phyloP scores from a whole-genome alignment of 2,329 filamentous ascomycete species.

The Arthrobotrys sinensis region DNA sequence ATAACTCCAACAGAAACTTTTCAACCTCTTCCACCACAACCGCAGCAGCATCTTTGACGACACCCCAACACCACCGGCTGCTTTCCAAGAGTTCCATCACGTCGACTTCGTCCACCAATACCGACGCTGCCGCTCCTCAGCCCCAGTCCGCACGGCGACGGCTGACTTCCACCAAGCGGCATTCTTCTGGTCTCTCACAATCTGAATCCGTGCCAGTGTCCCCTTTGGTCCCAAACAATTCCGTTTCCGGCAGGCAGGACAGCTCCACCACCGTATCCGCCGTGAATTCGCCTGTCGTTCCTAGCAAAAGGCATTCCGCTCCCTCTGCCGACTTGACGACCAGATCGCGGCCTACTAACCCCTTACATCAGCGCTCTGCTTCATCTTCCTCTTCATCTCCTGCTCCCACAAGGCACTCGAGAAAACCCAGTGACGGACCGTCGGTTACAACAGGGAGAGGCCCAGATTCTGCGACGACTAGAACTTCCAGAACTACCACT shows the following conservation, averaged over 20 bases:
- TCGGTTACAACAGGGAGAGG: conserved; percentile 38
- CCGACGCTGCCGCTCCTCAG: conserved; percentile 18
- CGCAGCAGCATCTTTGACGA: conserved; percentile 36
- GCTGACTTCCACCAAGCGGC: conserved; percentile 55
- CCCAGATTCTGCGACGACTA: conserved; percentile 51
- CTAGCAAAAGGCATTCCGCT: conserved; percentile 56
- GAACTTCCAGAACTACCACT: conserved; percentile 41
- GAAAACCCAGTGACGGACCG: conserved; percentile 50
- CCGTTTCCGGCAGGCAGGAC: conserved; percentile 58
- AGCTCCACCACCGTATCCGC: conserved; percentile 59
- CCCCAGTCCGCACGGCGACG: conserved; percentile 54
- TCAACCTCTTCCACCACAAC: conserved; percentile 47
- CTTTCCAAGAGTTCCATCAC: conserved; percentile 30
- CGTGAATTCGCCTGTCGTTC: conserved; percentile 43
- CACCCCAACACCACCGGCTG: conserved; percentile 37
- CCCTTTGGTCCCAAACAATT: conserved; percentile 57
- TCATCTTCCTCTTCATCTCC: conserved; percentile 46
- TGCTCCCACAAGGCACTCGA: conserved; percentile 42
- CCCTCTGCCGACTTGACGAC: conserved; percentile 40
- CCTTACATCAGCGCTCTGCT: conserved; percentile 53
- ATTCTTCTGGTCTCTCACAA: conserved; percentile 44
- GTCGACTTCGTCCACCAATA: conserved; percentile 33
- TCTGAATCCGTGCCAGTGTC: conserved; percentile 49
- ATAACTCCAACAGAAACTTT: conserved; percentile 55
- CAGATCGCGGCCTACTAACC: conserved; percentile 50